phyloP scores from a whole-genome alignment of 257 asterid genomes.

The Solanum gandarillasii region DNA sequence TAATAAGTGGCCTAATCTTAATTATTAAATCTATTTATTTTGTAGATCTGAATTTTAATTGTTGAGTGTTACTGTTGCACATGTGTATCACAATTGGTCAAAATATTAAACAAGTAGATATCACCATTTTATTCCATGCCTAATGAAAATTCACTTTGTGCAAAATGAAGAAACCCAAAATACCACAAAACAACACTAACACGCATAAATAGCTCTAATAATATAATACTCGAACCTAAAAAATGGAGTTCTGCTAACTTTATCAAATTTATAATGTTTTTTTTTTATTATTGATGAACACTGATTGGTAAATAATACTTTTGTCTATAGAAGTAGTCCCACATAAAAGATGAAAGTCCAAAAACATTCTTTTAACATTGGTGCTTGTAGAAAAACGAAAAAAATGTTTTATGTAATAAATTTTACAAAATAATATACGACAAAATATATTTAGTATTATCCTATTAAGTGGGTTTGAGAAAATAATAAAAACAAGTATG shows the following conservation, averaged over 20 bases:
- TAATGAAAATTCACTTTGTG: background rate
- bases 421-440: background rate
- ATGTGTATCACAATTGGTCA: background rate
- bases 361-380: background rate
- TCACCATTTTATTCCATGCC: background rate
- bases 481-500: background rate
- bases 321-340: background rate
- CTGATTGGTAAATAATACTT: background rate
- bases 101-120: background rate
- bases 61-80: background rate
- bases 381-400: background rate
- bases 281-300: background rate
- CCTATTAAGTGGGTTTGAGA: too few species aligned
- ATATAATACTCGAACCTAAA: background rate
- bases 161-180: background rate
- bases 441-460: background rate
- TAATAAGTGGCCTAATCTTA: too few species aligned
- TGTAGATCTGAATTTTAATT: background rate
- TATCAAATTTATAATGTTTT: background rate
- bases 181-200: background rate
- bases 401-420: background rate
- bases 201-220: background rate
- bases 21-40: too few species aligned
- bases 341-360: background rate
- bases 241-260: background rate